These are phyloP conservation scores for Litsea cubeba DNA, from an alignment of 164 flowering plant genomes.

Conservation along the genomic window DNA sequence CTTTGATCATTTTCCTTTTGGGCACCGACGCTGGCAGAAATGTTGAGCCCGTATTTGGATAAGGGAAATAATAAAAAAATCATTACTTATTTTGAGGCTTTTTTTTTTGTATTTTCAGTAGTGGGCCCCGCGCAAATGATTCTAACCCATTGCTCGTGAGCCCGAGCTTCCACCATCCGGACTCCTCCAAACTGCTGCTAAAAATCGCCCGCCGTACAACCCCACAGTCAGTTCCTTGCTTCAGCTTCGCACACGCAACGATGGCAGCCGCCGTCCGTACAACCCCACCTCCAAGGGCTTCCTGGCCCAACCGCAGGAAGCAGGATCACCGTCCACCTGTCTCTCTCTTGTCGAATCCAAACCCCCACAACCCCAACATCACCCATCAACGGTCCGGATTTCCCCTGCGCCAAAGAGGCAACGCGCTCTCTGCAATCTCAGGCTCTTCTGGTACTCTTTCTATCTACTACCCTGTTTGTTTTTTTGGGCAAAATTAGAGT, in stretches of 20 bases:
- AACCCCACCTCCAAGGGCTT: neutral
- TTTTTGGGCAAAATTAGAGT: neutral
- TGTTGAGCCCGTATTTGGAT: too few species aligned
- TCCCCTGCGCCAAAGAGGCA: constrained; percentile 4
- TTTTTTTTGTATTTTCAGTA: too few species aligned
- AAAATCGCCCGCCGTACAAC: too few species aligned
- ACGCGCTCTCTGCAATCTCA: constrained; percentile 29
- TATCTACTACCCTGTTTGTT: neutral
- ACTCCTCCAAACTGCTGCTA: too few species aligned
- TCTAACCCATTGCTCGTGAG: too few species aligned
- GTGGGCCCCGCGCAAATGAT: too few species aligned
- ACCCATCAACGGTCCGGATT: constrained; percentile 3
- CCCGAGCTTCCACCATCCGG: too few species aligned
- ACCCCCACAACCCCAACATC: neutral
- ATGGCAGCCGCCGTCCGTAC: constrained; percentile 28
- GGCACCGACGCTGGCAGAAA: too few species aligned
- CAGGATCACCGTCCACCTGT: neutral
- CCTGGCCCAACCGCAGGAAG: neutral
- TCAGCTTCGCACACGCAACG: neutral
- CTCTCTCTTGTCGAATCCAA: neutral
- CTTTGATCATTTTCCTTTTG: too few species aligned
- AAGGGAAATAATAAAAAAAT: too few species aligned
- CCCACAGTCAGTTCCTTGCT: too few species aligned
- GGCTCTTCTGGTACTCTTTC: constrained; percentile 27
- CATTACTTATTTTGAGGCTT: too few species aligned